phyloP scores from a whole-genome alignment of 179 eudicot species.

The Actinidia arguta region DNA sequence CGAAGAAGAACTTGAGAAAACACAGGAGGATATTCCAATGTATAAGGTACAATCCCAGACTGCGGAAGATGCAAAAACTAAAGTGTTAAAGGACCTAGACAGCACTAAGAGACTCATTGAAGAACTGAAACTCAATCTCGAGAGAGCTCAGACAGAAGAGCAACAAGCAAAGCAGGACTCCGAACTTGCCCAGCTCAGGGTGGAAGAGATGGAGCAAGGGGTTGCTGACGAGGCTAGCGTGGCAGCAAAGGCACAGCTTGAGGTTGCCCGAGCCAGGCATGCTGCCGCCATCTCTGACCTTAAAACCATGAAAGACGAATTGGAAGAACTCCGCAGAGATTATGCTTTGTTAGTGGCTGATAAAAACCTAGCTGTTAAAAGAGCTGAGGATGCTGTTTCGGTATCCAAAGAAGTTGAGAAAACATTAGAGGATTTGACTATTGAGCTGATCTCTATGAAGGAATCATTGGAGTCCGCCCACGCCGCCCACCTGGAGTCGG shows the following conservation, averaged over 20 bases:
- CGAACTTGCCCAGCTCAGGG: constrained; percentile 78
- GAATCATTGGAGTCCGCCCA: constrained; percentile 80
- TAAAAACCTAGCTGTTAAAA: constrained; percentile 66
- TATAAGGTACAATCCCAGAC: constrained; percentile 68
- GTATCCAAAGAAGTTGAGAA: constrained; percentile 80
- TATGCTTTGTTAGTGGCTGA: constrained; percentile 58
- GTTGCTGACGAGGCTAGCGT: constrained; percentile 80
- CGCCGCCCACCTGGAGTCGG: constrained; percentile 83
- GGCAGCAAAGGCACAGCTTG: constrained; percentile 92
- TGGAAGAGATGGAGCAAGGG: constrained; percentile 89
- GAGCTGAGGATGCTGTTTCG: constrained; percentile 69
- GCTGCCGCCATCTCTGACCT: constrained; percentile 73
- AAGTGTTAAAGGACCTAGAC: constrained; percentile 75
- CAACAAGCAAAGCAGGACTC: constrained; percentile 90
- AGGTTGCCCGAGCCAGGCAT: constrained; percentile 80
- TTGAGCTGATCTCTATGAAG: constrained; percentile 77
- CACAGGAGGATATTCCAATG: constrained; percentile 77
- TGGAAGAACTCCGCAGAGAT: constrained; percentile 60
- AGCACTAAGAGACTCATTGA: constrained; percentile 84
- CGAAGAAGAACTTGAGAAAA: constrained; percentile 78
- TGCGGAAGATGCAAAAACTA: constrained; percentile 75
- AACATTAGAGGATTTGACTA: constrained; percentile 76
- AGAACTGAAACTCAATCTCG: constrained; percentile 83
- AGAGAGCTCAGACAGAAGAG: constrained; percentile 88
- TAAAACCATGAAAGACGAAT: constrained; percentile 61